Evolutionary conservation across 768 basidiomycete genomes (phyloP).

Genomic region (Clavaria fumosa): DNA sequence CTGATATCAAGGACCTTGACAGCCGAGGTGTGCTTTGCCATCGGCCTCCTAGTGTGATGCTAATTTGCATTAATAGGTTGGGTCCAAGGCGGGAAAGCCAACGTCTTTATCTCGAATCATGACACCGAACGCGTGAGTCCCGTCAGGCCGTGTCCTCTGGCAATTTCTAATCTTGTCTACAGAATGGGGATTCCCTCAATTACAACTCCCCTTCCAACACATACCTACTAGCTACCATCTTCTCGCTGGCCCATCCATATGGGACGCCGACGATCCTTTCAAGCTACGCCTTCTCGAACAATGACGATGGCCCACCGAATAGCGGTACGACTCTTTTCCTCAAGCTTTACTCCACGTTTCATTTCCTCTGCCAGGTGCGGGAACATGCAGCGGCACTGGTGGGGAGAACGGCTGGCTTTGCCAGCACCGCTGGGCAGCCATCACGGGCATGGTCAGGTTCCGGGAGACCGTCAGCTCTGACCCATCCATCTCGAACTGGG

Average conservation of each 20-base stretch:
- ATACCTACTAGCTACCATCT: conserved; percentile 43
- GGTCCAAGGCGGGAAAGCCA: conserved; percentile 36
- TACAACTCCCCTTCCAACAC: conserved; percentile 49
- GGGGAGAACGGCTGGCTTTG: conserved; percentile 51
- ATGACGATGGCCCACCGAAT: conserved; percentile 48
- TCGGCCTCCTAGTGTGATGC: not conserved
- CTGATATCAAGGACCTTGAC: conserved; percentile 35
- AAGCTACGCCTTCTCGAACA: conserved; percentile 33
- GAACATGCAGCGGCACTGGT: conserved; percentile 35
- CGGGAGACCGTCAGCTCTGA: conserved; percentile 39
- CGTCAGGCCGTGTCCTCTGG: not conserved
- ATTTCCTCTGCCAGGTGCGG: conserved; percentile 27
- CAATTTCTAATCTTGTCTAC: not conserved
- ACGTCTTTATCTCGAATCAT: conserved; percentile 55
- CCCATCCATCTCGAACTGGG: conserved; percentile 39
- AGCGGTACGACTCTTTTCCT: conserved; percentile 23
- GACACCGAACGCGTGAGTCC: conserved; percentile 50
- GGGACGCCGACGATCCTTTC: conserved; percentile 52
- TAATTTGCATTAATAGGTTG: conserved; percentile 27
- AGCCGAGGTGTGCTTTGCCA: conserved; percentile 23
- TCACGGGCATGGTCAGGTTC: conserved; percentile 52
- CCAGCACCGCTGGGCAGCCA: conserved; percentile 44
- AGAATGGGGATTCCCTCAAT: conserved; percentile 41
- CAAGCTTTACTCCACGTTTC: no score
- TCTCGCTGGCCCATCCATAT: conserved; percentile 53